phyloP scores from a whole-genome alignment of 805 yeast genomes.

The Candida adriatica region DNA sequence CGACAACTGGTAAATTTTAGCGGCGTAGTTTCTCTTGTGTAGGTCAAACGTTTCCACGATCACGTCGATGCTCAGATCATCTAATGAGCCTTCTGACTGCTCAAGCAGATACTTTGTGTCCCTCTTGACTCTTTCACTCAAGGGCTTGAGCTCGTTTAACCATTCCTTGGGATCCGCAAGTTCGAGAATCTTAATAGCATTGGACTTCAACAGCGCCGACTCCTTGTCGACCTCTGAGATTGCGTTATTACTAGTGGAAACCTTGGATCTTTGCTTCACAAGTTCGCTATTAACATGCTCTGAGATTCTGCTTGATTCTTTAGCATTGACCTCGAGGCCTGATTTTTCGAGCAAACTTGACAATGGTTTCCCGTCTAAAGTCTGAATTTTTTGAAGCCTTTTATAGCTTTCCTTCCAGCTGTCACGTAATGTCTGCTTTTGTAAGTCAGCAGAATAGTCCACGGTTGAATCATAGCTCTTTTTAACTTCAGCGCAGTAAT shows the following conservation, averaged over 20 bases:
- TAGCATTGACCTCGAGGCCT: conserved; percentile 22
- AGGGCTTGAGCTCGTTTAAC: conserved; percentile 11
- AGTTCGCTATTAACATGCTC: conserved; percentile 17
- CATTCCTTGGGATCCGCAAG: conserved; percentile 13
- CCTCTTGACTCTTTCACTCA: conserved; percentile 17
- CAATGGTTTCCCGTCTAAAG: conserved; percentile 7
- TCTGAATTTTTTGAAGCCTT: conserved; percentile 6
- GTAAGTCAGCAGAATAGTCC: conserved; percentile 32
- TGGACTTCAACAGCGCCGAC: conserved; percentile 35
- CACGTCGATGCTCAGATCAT: conserved; percentile 16
- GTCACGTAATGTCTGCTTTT: conserved; percentile 32
- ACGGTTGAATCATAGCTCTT: conserved; percentile 34
- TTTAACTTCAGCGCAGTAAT: conserved; percentile 43
- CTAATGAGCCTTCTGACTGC: conserved; percentile 8
- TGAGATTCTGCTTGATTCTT: conserved; percentile 20
- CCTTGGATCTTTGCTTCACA: conserved; percentile 25
- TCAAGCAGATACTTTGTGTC: conserved; percentile 19
- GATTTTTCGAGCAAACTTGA: conserved; percentile 10
- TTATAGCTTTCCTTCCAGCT: conserved; percentile 15
- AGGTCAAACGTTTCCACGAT: conserved; percentile 18
- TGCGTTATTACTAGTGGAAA: conserved; percentile 33
- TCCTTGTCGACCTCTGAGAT: conserved; percentile 31
- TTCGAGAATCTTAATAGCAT: conserved; percentile 27
- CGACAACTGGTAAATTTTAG: conserved; percentile 29
- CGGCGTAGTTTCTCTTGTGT: conserved; percentile 23